Evolutionary conservation across 2,329 filamentous ascomycete genomes (phyloP), one percentile per base, ranked within the genome.

Genomic region (Beauveria scarabaeidicola): DNA sequence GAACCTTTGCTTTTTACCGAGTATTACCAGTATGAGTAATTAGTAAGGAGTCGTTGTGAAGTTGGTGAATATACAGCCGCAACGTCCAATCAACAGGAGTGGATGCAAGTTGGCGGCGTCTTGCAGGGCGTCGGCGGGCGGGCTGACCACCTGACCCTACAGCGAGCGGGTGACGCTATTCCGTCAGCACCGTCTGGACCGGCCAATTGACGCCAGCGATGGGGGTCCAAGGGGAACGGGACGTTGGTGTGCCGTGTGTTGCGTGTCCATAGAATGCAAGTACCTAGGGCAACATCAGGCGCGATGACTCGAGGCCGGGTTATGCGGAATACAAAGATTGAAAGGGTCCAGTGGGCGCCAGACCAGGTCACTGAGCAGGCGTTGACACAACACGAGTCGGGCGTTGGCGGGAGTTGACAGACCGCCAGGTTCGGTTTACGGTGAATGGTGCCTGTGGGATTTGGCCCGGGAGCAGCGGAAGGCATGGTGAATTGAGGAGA

Each of bases 151-250:
- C 32, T 57, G 54, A 57, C 44, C 46, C 23, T 21, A 41, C 44
- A 41, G 21, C 46, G 54, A 41, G 21, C 46, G 54, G 52, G 54
- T 57, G 54, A 57, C 54, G 54, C 54, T 46, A 57, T 50, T 41
- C 44, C 32, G 44, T 55, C 52, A 55, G 52, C 52, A 21, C 27
- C 40, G n/a, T 27, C 41, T 55, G 41, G 27, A 36, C 52, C 46
- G 29, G 44, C 44, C 54, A 57, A 57, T 50, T 29, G n/a, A 25
- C 3, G 25, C 7, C 29, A 17, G 23, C 29, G 10, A 51, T 21
- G 51, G 8, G 4, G 32, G 32, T 6, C 25, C n/a, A 10, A 17
- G 5, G 41, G 27, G 25, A 13, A 11, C 32, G n/a, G 19, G 27
- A 38, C 6, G 25, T 25, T 29, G 41, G 21, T 29, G 21, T 36